These are phyloP conservation scores for Scenedesmus sp. DNA, from an alignment of 163 green algal genomes.

Conservation along the genomic window DNA sequence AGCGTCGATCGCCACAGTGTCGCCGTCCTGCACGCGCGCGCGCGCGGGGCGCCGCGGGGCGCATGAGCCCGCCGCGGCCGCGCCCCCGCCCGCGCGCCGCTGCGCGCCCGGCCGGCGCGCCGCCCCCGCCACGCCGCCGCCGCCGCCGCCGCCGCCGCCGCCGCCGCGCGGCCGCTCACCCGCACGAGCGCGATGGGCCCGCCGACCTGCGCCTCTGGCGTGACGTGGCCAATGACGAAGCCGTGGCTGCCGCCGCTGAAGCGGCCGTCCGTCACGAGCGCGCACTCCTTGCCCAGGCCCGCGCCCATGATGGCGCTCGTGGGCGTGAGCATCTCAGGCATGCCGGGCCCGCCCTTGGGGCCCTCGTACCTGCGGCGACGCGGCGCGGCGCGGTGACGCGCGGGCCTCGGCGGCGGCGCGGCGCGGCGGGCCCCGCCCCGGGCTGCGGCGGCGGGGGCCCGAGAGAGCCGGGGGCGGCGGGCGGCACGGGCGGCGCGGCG, in stretches of 20 bases:
- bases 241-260: slow-evolving; percentile 97
- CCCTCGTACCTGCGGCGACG: slow-evolving; percentile 85
- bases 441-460: too few species aligned
- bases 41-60: too few species aligned
- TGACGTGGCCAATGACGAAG: slow-evolving; percentile 98
- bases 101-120: too few species aligned
- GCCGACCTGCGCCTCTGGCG: slow-evolving; percentile 96
- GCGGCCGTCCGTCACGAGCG: slow-evolving; percentile 93
- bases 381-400: too few species aligned
- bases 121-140: too few species aligned
- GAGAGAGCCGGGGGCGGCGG: too few species aligned
- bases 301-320: slow-evolving; percentile 98
- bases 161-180: slow-evolving; percentile 34
- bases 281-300: slow-evolving; percentile 94
- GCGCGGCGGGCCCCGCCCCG: too few species aligned
- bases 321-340: slow-evolving; percentile 99
- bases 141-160: too few species aligned
- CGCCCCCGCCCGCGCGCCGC: too few species aligned
- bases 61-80: too few species aligned
- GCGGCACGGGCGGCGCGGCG: too few species aligned
- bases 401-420: too few species aligned
- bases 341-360: slow-evolving; percentile 96
- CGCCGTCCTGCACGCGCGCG: slow-evolving; percentile 91
- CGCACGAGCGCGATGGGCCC: slow-evolving; percentile 93
- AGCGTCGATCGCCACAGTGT: slow-evolving; percentile 94